A percentile compares a stretch with the other conserved stretches of the same genome.
phyloP scores from a whole-genome alignment of 1,139 yeast species.

The Kurtzmaniella quercitrusa region DNA sequence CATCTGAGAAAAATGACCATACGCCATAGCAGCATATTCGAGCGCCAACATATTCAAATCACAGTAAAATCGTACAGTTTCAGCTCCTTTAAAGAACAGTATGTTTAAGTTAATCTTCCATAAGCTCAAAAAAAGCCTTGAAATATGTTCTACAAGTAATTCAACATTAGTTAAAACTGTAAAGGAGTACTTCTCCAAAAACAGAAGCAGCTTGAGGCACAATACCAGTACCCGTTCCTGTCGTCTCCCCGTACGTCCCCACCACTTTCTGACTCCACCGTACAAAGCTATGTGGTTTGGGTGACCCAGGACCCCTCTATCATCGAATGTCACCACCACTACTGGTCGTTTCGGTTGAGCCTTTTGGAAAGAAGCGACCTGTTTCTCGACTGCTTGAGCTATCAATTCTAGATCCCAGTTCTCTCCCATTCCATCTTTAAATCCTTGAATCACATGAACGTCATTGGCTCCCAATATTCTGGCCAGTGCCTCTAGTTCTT shows the following conservation, averaged over 20 bases:
- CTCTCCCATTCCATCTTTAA: slow-evolving; percentile 70
- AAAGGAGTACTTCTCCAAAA: slow-evolving; percentile 50
- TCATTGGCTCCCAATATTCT: slow-evolving; percentile 50
- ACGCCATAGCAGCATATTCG: slow-evolving; percentile 71
- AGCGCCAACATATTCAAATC: slow-evolving; percentile 57
- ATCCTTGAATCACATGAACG: slow-evolving; percentile 41
- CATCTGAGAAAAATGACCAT: slow-evolving; percentile 86
- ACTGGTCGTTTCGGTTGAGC: slow-evolving; percentile 8
- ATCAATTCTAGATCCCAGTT: slow-evolving; percentile 57
- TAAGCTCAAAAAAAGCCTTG: slow-evolving; percentile 27
- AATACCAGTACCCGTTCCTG: slow-evolving; percentile 23
- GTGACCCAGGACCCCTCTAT: slow-evolving; percentile 77
- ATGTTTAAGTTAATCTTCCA: slow-evolving; percentile 37
- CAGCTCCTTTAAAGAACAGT: slow-evolving; percentile 28
- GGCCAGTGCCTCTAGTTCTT: slow-evolving; percentile 60
- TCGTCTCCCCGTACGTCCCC: slow-evolving; percentile 5
- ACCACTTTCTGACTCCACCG: slow-evolving; percentile 47
- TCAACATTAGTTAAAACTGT: slow-evolving; percentile 46
- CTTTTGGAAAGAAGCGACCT: slow-evolving; percentile 12
- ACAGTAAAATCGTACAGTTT: slow-evolving; percentile 37
- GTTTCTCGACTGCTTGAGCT: slow-evolving; percentile 19
- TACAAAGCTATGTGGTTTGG: slow-evolving; percentile 74
- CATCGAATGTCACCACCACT: slow-evolving; percentile 77
- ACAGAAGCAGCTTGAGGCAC: slow-evolving; percentile 41
- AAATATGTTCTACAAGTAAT: slow-evolving; percentile 30